Evolutionary conservation across 2,329 filamentous ascomycete species (phyloP).

Genomic region (Penicillium sp.): DNA sequence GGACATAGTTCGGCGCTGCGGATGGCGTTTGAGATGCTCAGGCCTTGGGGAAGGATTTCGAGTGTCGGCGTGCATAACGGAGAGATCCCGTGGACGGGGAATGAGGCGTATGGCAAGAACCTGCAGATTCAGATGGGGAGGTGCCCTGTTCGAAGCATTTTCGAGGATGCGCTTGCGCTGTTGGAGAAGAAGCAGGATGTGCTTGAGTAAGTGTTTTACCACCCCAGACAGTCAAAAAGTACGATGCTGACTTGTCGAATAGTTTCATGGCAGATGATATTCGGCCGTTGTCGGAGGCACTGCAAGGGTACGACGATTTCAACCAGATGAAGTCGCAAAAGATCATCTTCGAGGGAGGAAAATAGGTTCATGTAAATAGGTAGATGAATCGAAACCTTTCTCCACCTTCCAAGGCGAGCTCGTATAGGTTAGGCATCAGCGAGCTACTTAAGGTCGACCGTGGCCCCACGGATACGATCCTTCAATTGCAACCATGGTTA

Average conservation of each 20-base stretch:
- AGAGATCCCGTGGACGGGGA: slow-evolving; percentile 69
- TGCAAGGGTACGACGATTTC: slow-evolving; percentile 68
- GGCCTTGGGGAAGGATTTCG: slow-evolving; percentile 73
- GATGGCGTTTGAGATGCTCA: slow-evolving; percentile 72
- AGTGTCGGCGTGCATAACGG: slow-evolving; percentile 77
- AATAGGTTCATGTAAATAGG: slow-evolving; percentile 14
- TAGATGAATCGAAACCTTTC: neutral
- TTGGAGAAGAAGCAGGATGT: slow-evolving; percentile 68
- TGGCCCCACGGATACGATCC: no score
- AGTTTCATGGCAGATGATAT: slow-evolving; percentile 77
- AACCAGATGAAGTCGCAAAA: slow-evolving; percentile 73
- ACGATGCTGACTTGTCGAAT: slow-evolving; percentile 22
- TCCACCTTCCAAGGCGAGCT: neutral
- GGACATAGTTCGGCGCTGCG: slow-evolving; percentile 69
- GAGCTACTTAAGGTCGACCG: neutral
- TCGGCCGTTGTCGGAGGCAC: slow-evolving; percentile 68
- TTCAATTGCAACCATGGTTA: no score
- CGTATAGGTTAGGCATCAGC: neutral
- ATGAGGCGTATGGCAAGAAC: slow-evolving; percentile 70
- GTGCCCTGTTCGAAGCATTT: slow-evolving; percentile 68
- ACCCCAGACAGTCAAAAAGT: neutral
- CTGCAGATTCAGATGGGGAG: slow-evolving; percentile 74
- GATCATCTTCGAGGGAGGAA: slow-evolving; percentile 63
- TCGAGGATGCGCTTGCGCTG: slow-evolving; percentile 65
- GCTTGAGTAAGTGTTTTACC: slow-evolving; percentile 60